phyloP scores from a whole-genome alignment of 108 stramenopile genomes.

The Conticribra weissflogii region DNA sequence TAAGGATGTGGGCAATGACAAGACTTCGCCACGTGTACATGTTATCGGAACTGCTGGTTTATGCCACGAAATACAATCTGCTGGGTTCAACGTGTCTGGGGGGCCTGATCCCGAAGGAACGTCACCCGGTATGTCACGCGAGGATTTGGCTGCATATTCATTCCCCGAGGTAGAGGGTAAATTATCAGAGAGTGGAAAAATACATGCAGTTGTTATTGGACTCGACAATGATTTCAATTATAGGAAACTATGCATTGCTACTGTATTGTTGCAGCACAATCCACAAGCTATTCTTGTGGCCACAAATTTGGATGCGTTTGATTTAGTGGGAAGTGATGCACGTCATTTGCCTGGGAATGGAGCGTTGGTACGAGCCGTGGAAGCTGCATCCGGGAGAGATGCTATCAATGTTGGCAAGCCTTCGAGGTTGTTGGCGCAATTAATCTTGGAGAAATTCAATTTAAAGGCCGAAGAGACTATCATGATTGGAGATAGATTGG shows the following conservation, averaged over 20 bases:
- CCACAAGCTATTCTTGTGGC: constrained; percentile 75
- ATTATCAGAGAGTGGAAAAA: constrained; percentile 10
- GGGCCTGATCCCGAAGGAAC: constrained; percentile 37
- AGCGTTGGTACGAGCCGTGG: constrained; percentile 66
- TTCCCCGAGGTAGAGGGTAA: constrained; percentile 40
- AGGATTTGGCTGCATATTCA: constrained; percentile 62
- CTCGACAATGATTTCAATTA: constrained; percentile 76
- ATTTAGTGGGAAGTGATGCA: constrained; percentile 69
- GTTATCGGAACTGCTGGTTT: constrained; percentile 84
- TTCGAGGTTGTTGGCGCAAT: constrained; percentile 50
- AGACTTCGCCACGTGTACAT: constrained; percentile 53
- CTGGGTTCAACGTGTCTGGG: constrained; percentile 61
- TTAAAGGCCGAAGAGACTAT: constrained; percentile 59
- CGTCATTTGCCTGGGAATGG: constrained; percentile 84
- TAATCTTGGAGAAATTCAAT: constrained; percentile 47
- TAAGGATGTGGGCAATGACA: constrained; percentile 6
- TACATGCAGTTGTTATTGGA: constrained; percentile 82
- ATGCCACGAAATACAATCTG: constrained; percentile 62
- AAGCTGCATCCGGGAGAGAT: constrained; percentile 60
- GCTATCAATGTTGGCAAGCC: constrained; percentile 88
- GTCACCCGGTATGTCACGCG: constrained; percentile 61
- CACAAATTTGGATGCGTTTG: constrained; percentile 83
- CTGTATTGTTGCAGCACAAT: constrained; percentile 72
- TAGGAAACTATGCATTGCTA: constrained; percentile 82
- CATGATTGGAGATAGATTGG: constrained; percentile 91